Evolutionary conservation across 352 stramenopile genomes (phyloP).

Genomic region (Phytopythium montanum): DNA sequence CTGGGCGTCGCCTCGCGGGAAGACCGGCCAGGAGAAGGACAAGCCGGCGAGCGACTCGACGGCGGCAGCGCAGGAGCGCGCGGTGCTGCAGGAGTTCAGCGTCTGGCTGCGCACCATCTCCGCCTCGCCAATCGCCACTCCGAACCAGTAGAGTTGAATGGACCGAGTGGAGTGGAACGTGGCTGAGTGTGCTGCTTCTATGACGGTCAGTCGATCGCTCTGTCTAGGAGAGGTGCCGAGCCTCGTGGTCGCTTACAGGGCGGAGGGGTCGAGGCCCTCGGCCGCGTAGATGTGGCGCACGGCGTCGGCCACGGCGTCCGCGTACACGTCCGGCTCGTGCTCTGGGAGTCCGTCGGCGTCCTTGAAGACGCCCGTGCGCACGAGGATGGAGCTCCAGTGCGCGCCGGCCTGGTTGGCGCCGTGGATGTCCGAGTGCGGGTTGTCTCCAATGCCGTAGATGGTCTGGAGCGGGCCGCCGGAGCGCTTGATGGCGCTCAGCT

Average conservation of each 20-base stretch:
- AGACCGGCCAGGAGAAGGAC: slow-evolving; percentile 2
- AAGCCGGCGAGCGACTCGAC: slow-evolving; percentile 7
- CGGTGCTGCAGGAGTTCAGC: slow-evolving; percentile 76
- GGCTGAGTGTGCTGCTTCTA: neutral
- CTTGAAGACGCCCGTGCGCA: slow-evolving; percentile 81
- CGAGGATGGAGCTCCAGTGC: slow-evolving; percentile 83
- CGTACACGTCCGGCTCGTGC: slow-evolving; percentile 59
- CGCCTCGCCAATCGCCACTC: neutral
- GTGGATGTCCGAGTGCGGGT: slow-evolving; percentile 83
- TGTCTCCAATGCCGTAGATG: slow-evolving; percentile 90
- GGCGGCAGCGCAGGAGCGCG: slow-evolving; percentile 60
- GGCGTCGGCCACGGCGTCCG: slow-evolving; percentile 67
- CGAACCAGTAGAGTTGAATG: neutral
- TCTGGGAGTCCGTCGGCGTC: slow-evolving; percentile 54
- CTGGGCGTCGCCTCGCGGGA: neutral
- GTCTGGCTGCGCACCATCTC: slow-evolving; percentile 69
- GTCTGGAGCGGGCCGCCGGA: slow-evolving; percentile 34
- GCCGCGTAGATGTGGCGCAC: slow-evolving; percentile 71
- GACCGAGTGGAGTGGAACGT: neutral
- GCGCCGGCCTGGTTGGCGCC: slow-evolving; percentile 82
- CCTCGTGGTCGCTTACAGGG: slow-evolving; percentile 16
- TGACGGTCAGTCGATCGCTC: neutral
- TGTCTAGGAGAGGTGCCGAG: neutral
- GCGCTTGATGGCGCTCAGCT: slow-evolving; percentile 56
- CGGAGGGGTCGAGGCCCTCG: slow-evolving; percentile 42